Base-by-base conservation (phyloP, 371 early-diverging fungal species). In the Catenaria anguillulae region DNA sequence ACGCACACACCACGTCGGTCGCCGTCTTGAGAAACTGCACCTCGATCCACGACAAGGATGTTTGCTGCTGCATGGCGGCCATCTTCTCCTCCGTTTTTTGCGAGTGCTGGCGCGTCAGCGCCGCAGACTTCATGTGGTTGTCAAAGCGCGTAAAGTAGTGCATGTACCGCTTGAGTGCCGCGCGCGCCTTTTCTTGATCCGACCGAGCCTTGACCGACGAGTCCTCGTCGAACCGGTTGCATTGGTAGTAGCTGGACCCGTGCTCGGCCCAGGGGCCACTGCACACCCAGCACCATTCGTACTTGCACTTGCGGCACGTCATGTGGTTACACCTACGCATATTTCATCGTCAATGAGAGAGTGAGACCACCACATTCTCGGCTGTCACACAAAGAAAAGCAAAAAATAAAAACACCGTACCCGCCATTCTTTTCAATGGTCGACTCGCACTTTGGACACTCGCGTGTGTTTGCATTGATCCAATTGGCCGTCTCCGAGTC, bases 391-490 rank as follows among this genome's bases (percentile, higher is more conserved):
- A n/a, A n/a, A n/a, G n/a, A n/a, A n/a, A n/a, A n/a, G n/a, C n/a
- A n/a, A n/a, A n/a, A n/a, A n/a, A n/a, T n/a, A n/a, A n/a, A n/a
- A n/a, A n/a, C n/a, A n/a, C n/a, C n/a, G n/a, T n/a, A n/a, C 12
- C 90, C 90, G 66, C 97, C 97, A 71, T 95, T 95, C 77, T 97
- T 97, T 70, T 97, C 98, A 62, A 97, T 97, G 0, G 91, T 92
- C 0, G 90, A 81, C 52, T 81, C 77, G 73, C 98, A 97, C 64
- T 89, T 88, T 29, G 88, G 78, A 69, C 98, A 97, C 72, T 95
- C 96, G 72, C 96, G 93, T 52, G 97, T 96, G 74, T 96, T 85
- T 34, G 92, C 92, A 33, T 86, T 84, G 62, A 96, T 89, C 96
- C 96, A 97, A 72, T 95, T 93, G 26, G 93, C 85, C 4, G 97